Percentiles rank a stretch among this genome's conserved stretches.
Evolutionary conservation across 768 basidiomycete genomes (phyloP).

Genomic region (Agaricus subrufescens): DNA sequence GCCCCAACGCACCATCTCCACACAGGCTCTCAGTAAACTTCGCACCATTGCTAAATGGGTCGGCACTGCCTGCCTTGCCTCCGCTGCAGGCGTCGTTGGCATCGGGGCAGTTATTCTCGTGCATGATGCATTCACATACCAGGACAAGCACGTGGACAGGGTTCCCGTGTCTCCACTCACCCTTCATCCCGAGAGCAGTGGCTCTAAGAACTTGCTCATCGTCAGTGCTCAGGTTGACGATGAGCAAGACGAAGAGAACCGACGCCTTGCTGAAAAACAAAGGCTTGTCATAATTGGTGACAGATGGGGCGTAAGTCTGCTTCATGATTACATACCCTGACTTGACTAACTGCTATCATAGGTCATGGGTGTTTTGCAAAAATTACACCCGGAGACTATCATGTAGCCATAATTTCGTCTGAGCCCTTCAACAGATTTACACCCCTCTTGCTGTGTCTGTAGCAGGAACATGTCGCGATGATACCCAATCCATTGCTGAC

Average conservation of each 20-base stretch:
- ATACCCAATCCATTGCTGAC: neutral
- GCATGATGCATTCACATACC: slow-evolving; percentile 94
- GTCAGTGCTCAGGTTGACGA: slow-evolving; percentile 76
- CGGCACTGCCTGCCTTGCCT: slow-evolving; percentile 52
- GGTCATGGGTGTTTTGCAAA: slow-evolving; percentile 81
- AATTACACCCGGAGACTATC: slow-evolving; percentile 80
- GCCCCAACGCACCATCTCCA: slow-evolving; percentile 11
- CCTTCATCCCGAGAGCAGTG: slow-evolving; percentile 78
- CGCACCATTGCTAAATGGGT: slow-evolving; percentile 41
- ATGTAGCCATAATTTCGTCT: slow-evolving; percentile 82
- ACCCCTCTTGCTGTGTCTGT: slow-evolving; percentile 82
- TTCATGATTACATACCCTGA: slow-evolving; percentile 2
- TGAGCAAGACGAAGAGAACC: slow-evolving; percentile 68
- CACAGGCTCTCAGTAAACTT: slow-evolving; percentile 14
- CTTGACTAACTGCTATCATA: slow-evolving; percentile 23
- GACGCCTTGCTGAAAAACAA: slow-evolving; percentile 65
- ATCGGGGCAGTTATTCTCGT: slow-evolving; percentile 71
- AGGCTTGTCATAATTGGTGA: slow-evolving; percentile 89
- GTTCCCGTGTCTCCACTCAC: slow-evolving; percentile 87
- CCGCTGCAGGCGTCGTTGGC: slow-evolving; percentile 57
- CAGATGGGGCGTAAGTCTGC: slow-evolving; percentile 82
- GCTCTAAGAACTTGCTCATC: slow-evolving; percentile 90
- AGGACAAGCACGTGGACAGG: slow-evolving; percentile 73
- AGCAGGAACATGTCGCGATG: neutral
- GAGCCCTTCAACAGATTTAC: slow-evolving; percentile 95